Base-by-base conservation (phyloP, 257 asterid genomes). In the Pogostemon cablin region DNA sequence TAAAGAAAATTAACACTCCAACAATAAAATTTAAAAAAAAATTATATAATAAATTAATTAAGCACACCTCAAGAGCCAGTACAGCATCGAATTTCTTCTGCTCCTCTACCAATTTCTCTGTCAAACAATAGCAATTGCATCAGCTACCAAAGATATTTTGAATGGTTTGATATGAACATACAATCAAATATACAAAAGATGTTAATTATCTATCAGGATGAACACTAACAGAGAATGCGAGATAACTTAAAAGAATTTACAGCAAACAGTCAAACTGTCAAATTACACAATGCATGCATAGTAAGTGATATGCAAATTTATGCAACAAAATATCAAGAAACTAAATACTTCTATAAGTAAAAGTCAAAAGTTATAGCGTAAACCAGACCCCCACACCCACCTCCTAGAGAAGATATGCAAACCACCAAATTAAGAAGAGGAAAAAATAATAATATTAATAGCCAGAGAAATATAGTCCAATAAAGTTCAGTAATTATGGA, bases 71-170 rank as follows among this genome's bases (percentile, higher is more conserved):
- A 76, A 91, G 80, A 38, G 98, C 83, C 80, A 95, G 71, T 59
- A 95, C 98, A 69, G 90, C 99, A 79, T 95, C 98, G 74, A 86
- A 91, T 59, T 87, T 78, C 69, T 83, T 74, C 83, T 84, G 82
- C 86, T 91, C 98, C 80, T 89, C 97, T 65, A 91, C 96, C 88
- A 95, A 52, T 50, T 80, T 83, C 81, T 95, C 99, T 95, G 97
- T 76, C 58, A 61, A 81, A 65, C 55, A 72, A 77, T 73, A 71
- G 71, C 60, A 66, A 78, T 67, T 71, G 44, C 68, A 65, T 81
- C 81, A 83, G 77, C 69, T 66, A 77, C 71, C 25, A 52, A 75
- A 63, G 75, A 64, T 56, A 12, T 11, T 58, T 43, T 62, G 57
- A 66, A 66, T 2, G 60, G 58, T 69, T 72, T 42, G 56, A 71